Evolutionary conservation across 2,329 filamentous ascomycete species (phyloP).

Genomic region (Bisporella sp.): DNA sequence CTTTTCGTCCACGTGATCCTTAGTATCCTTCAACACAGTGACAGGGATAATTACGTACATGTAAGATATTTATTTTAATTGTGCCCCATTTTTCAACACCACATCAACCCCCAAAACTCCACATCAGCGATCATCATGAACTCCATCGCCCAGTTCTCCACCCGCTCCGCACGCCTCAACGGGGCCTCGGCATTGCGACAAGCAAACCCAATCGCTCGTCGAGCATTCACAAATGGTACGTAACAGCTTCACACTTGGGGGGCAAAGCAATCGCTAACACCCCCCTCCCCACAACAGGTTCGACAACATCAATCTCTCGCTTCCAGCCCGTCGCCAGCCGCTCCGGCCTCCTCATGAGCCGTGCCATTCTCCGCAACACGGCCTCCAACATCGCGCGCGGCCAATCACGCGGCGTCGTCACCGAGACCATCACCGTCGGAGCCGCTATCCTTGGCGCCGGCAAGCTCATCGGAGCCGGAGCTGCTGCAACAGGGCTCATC

Average conservation of each 20-base stretch:
- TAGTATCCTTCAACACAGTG: too few relatives aligned
- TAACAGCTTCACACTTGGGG: conserved; percentile 5
- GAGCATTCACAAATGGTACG: conserved; percentile 21
- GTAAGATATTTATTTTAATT: too few relatives aligned
- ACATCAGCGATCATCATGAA: conserved; percentile 22
- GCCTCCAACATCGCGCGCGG: conserved; percentile 15
- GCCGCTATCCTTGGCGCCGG: conserved; percentile 19
- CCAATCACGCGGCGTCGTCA: conserved; percentile 19
- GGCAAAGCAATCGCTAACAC: conserved; percentile 12
- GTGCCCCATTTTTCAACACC: too few relatives aligned
- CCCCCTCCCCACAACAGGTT: conserved; percentile 9
- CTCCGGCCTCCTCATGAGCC: conserved; percentile 18
- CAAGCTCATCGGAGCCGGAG: conserved; percentile 21
- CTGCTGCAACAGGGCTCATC: conserved; percentile 23
- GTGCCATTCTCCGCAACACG: conserved; percentile 17
- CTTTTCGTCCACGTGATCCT: too few relatives aligned
- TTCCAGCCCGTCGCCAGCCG: conserved; percentile 16
- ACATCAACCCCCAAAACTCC: neutral
- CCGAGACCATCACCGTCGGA: conserved; percentile 19
- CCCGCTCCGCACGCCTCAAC: conserved; percentile 20
- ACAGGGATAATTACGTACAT: too few relatives aligned
- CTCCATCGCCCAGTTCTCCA: conserved; percentile 16
- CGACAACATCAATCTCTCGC: conserved; percentile 18
- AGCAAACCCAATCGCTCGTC: conserved; percentile 19
- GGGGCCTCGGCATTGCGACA: conserved; percentile 15